Evolutionary conservation across 345 rosid genomes (phyloP), one percentile per base, ranked within the genome.

Genomic region (Syzygium grande): DNA sequence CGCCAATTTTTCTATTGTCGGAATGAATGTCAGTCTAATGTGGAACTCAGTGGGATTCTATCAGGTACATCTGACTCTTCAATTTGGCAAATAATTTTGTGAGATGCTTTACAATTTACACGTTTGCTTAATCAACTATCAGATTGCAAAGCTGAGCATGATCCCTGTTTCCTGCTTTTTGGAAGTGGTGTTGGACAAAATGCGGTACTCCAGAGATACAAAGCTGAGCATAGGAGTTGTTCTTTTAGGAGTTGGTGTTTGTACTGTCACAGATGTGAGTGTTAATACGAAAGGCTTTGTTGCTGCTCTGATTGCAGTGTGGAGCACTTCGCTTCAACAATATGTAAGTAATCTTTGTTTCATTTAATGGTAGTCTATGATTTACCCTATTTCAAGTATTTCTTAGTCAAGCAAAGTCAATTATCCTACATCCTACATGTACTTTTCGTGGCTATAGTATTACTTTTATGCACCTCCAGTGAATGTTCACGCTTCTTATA

Each of bases 41-140:
- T 97, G 98, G 99, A 97, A 97, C 92, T 97, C 99, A 43, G 99
- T 97, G 51, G 99, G 99, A 38, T 97, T 97, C 91, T 97, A 97
- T 93, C 99, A 97, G 99, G 99, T 97, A 84, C 30, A 4, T 59
- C 80, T 30, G 53, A 46, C n/a, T 51, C n/a, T 53, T 30, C 56
- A 58, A 30, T 88, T n/a, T 52, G 38, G 61, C 8, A 85, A 85
- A 30, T 29, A 52, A 58, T 58, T 85, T 73, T 73, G 83, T 19
- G 15, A 73, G 83, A 73, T 73, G 49, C 27, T 73, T 73, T 34
- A 73, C 83, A 73, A 73, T 73, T 92, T 88, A 91, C 85, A 46
- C 79, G 22, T 22, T 86, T 84, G 84, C 38, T 17, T 87, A 87
- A 84, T 85, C 86, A 84, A 23, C 79, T 90, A 11, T 73, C 93